Conservation (phyloP, 306 rosid species). For the Acacia confusa region DNA sequence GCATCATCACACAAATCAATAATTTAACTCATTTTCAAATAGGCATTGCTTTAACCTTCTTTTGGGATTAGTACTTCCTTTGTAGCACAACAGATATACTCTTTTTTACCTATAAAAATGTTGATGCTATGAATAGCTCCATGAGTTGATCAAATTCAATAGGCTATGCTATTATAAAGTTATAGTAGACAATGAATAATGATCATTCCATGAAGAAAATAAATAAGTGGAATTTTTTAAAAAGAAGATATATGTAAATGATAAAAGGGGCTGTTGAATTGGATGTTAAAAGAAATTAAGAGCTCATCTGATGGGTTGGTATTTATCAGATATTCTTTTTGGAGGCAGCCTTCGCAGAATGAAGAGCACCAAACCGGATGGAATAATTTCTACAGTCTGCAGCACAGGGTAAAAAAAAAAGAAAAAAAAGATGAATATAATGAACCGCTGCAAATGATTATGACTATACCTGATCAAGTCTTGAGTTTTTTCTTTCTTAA, state of each 20-base stretch:
- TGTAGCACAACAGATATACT: not conserved
- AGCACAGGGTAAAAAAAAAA: not conserved
- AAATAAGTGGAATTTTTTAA: not conserved
- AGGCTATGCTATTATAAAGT: not conserved
- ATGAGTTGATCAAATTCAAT: not conserved
- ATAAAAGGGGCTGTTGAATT: not conserved
- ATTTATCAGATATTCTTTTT: constrained; percentile 69
- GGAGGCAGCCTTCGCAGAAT: constrained; percentile 80
- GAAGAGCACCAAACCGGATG: constrained; percentile 71
- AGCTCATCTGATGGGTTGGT: constrained; percentile 68
- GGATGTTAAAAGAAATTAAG: constrained; percentile 18
- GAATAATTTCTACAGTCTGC: constrained; percentile 76
- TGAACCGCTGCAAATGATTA: not conserved
- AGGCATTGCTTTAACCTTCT: not conserved
- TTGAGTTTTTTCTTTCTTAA: not conserved
- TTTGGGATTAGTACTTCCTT: not conserved
- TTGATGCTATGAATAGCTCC: not conserved
- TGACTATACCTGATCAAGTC: not conserved
- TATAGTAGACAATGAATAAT: not conserved
- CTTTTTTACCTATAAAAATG: not conserved
- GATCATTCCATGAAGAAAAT: not conserved
- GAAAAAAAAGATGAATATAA: not conserved
- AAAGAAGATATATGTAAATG: not conserved
- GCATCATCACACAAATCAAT: no score
- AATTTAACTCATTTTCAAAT: no score